A percentile compares a stretch with the other conserved stretches of the same genome.
These are phyloP conservation scores for Aspergillus sp. DNA, from an alignment of 2,329 filamentous ascomycete genomes.

Conservation along the genomic window DNA sequence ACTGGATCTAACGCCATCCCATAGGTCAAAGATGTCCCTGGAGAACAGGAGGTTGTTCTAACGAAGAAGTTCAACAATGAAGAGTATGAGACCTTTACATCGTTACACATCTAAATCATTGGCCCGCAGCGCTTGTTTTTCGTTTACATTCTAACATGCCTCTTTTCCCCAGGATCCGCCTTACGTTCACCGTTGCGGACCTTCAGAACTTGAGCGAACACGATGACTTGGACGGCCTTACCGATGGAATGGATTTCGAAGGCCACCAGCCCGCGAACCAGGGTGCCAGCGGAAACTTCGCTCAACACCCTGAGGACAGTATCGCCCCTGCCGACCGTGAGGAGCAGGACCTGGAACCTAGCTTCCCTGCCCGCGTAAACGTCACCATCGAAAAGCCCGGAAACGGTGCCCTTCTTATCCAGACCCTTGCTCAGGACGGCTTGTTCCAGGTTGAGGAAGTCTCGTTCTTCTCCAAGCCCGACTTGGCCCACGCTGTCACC, in stretches of 20 bases:
- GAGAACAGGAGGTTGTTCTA: constrained; percentile 84
- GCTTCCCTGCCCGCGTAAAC: constrained; percentile 79
- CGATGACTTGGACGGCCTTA: constrained; percentile 59
- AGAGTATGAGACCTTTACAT: constrained; percentile 60
- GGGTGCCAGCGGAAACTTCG: constrained; percentile 50
- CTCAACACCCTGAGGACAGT: constrained; percentile 53
- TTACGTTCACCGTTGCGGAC: constrained; percentile 83
- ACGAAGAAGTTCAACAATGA: constrained; percentile 83
- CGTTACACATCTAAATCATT: neutral
- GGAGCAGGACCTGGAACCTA: constrained; percentile 50
- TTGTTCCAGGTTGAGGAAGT: constrained; percentile 86
- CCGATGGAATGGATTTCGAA: constrained; percentile 59
- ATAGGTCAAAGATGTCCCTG: constrained; percentile 70
- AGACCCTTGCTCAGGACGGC: constrained; percentile 83
- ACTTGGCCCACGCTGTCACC: constrained; percentile 71
- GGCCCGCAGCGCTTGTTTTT: neutral
- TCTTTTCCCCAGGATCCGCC: constrained; percentile 61
- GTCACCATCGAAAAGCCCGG: constrained; percentile 85
- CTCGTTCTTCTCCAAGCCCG: constrained; percentile 78
- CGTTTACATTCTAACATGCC: neutral
- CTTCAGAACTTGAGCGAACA: constrained; percentile 66
- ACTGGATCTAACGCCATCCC: neutral
- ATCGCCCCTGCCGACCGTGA: constrained; percentile 59
- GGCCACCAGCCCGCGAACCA: constrained; percentile 57
- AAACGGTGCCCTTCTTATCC: constrained; percentile 82